Evolutionary conservation across 768 basidiomycete genomes (phyloP), one percentile per base, ranked within the genome.

Genomic region (Xerocomus spinulosus): DNA sequence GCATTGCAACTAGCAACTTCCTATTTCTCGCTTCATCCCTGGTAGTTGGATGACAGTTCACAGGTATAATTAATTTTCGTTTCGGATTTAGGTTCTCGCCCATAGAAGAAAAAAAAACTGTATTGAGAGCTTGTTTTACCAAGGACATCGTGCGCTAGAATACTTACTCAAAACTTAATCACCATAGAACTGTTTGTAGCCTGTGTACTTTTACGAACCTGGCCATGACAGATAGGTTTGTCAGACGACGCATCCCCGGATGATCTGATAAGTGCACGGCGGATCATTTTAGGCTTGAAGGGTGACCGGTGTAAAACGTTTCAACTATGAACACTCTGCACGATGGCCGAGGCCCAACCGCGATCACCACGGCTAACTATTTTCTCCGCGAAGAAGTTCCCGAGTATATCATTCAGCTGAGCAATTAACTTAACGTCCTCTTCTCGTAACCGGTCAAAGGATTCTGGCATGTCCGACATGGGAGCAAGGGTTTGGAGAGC

Each of bases 301-400:
- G 2, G 20, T 40, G 8, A 5, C 25, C 39, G n/a, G 12, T n/a
- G 15, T 30, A 20, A 33, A n/a, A 36, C 35, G 15, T 34, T 33
- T 55, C 53, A 58, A 35, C 52, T 53, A 40, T 55, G 53, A 20
- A 67, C 42, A 20, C 62, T 67, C 25, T 61, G 60, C 12, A 85
- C 60, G 20, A 87, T 73, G 21, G 79, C 78, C 52, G 73, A 63
- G 5, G 83, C 82, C 87, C 87, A 89, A 3, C 68, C 69, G 9
- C 76, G 74, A 61, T 90, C 87, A 26, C 69, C 72, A 2, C 70
- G 66, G 32, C 41, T 39, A 29, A 66, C 43, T 15, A 90, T 61
- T 37, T 70, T 70, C 38, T 75, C 72, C 0, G 82, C 77, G 54
- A 90, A 87, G 49, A 76, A 77, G 24, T 76, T 74, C 13, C 88